Evolutionary conservation across 768 basidiomycete genomes (phyloP).

Genomic region (Mrakia gelida): DNA sequence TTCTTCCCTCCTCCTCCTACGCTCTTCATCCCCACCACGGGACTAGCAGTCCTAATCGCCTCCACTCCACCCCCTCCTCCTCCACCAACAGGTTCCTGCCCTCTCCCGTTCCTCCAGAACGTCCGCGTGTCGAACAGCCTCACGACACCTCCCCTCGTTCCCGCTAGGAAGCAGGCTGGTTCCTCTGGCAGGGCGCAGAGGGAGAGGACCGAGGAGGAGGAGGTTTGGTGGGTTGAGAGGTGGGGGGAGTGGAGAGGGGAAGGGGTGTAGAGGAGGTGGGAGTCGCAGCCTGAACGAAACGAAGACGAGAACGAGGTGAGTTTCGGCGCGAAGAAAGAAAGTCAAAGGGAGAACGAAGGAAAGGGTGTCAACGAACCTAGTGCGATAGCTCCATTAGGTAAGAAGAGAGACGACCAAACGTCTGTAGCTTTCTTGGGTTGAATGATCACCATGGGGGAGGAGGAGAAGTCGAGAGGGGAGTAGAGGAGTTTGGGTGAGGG

Average conservation of each 20-base stretch:
- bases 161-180: constrained; percentile 17
- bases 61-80: background rate
- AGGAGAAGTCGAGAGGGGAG: constrained; percentile 14
- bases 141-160: constrained; percentile 17
- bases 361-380: constrained; percentile 11
- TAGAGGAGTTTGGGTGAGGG: constrained; percentile 19
- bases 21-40: constrained; percentile 21
- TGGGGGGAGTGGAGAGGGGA: constrained; percentile 4
- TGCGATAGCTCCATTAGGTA: constrained; percentile 18
- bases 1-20: constrained; percentile 9
- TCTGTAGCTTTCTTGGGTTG: constrained; percentile 29
- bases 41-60: background rate
- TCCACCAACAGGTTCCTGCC: background rate
- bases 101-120: background rate
- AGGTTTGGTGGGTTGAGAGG: constrained; percentile 6
- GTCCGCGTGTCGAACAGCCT: constrained; percentile 24
- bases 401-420: constrained; percentile 12
- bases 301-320: background rate
- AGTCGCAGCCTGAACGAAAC: constrained; percentile 24
- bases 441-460: constrained; percentile 7
- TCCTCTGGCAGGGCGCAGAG: constrained; percentile 11
- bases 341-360: background rate
- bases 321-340: background rate
- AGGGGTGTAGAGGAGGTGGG: constrained; percentile 23
- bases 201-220: constrained; percentile 18